phyloP scores from a whole-genome alignment of 106 monocot genomes.

The Acanthochlamys bracteata region DNA sequence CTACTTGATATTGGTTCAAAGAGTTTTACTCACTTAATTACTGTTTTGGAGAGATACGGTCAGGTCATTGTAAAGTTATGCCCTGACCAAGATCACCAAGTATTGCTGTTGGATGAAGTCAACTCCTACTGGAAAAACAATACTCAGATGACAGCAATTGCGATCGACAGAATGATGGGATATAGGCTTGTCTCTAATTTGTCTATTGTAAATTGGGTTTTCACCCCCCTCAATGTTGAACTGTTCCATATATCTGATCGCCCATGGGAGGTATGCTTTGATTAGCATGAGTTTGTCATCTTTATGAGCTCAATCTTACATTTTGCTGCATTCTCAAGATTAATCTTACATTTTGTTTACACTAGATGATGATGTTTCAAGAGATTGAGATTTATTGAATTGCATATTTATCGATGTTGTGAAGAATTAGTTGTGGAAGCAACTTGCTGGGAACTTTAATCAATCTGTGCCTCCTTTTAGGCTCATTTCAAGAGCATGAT shows the following conservation, averaged over 20 bases:
- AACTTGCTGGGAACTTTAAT: no score
- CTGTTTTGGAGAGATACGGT: constrained; percentile 87
- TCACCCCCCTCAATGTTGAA: constrained; percentile 50
- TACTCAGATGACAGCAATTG: constrained; percentile 76
- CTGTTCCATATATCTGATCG: constrained; percentile 81
- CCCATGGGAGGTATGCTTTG: constrained; percentile 84
- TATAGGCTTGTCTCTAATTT: constrained; percentile 78
- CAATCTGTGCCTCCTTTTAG: no score
- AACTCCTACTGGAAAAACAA: constrained; percentile 82
- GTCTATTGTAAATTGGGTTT: constrained; percentile 90
- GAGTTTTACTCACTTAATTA: constrained; percentile 94
- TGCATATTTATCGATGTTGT: no score
- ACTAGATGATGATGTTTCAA: no score
- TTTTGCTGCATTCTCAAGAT: background rate
- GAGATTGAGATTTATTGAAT: no score
- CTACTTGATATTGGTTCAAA: constrained; percentile 93
- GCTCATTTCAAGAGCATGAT: no score
- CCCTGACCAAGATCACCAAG: constrained; percentile 43
- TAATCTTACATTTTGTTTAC: no score
- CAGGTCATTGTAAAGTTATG: constrained; percentile 62
- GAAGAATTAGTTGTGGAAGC: no score
- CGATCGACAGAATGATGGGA: constrained; percentile 91
- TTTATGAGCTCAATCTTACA: background rate
- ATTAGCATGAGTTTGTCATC: constrained; percentile 2
- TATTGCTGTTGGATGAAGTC: constrained; percentile 62